Conservation (phyloP, 2,329 filamentous ascomycete species). For the Xylariaceae sp. region DNA sequence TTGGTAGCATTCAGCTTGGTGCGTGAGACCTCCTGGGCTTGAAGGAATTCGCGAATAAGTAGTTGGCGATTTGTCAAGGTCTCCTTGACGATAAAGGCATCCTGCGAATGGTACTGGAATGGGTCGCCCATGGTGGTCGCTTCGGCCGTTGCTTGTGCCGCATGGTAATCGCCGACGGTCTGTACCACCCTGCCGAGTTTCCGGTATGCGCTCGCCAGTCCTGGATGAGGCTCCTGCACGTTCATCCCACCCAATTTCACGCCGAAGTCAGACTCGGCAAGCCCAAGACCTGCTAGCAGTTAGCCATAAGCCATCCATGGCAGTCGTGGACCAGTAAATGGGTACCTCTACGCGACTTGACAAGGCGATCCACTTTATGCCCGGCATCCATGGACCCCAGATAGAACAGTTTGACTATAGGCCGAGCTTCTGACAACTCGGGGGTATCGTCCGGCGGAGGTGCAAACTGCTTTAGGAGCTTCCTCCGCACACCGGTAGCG, state of each 20-base stretch:
- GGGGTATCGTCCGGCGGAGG: conserved; percentile 95
- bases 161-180: conserved; percentile 89
- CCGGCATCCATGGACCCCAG: conserved; percentile 93
- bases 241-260: conserved; percentile 82
- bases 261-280: conserved; percentile 88
- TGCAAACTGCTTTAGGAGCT: conserved; percentile 96
- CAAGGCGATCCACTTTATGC: conserved; percentile 90
- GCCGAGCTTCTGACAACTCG: conserved; percentile 82
- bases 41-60: conserved; percentile 82
- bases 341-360: conserved; percentile 84
- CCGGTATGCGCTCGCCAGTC: conserved; percentile 81
- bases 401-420: conserved; percentile 92
- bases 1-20: conserved; percentile 81
- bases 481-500: conserved; percentile 87
- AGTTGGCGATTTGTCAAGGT: conserved; percentile 97
- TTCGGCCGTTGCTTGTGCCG: conserved; percentile 92
- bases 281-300: conserved; percentile 63
- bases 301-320: conserved; percentile 14
- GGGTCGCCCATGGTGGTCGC: conserved; percentile 91
- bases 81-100: conserved; percentile 97
- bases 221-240: conserved; percentile 82
- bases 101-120: conserved; percentile 87
- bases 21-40: conserved; percentile 79
- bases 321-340: conserved; percentile 4
- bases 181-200: conserved; percentile 93